phyloP scores from a whole-genome alignment of 2,329 filamentous ascomycete species.

The Coniochaeta sp. region DNA sequence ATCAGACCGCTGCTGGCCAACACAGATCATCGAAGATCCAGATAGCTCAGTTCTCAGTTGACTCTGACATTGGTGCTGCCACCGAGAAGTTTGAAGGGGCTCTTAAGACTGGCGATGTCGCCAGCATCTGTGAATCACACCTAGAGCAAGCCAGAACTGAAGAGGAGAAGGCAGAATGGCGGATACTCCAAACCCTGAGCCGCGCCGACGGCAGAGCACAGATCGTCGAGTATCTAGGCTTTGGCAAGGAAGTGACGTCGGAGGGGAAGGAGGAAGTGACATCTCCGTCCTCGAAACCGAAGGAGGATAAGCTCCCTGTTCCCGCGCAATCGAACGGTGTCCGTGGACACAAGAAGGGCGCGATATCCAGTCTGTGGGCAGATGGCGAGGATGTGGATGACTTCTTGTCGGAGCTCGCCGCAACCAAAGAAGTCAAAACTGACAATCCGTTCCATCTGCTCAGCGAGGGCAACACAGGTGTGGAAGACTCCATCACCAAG shows the following conservation, averaged over 20 bases:
- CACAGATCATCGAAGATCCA: conserved; percentile 66
- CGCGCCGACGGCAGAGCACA: conserved; percentile 78
- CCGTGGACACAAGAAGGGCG: conserved; percentile 43
- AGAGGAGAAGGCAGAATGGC: conserved; percentile 94
- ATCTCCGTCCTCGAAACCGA: conserved; percentile 7
- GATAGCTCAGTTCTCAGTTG: conserved; percentile 83
- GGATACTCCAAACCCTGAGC: conserved; percentile 82
- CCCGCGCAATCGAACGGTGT: conserved; percentile 33
- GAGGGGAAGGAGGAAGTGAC: conserved; percentile 15
- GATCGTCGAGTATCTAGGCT: conserved; percentile 86
- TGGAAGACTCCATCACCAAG: conserved; percentile 81
- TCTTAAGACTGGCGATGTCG: conserved; percentile 69
- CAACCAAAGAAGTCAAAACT: conserved; percentile 86
- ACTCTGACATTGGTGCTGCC: conserved; percentile 74
- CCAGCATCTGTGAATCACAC: conserved; percentile 71
- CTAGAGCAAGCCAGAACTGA: conserved; percentile 70
- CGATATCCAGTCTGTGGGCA: conserved; percentile 69
- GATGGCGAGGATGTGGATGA: conserved; percentile 70
- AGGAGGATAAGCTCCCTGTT: conserved; percentile 14
- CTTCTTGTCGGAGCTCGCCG: conserved; percentile 77
- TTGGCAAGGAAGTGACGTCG: conserved; percentile 50
- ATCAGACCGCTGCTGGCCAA: conserved; percentile 52
- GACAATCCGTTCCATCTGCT: conserved; percentile 92
- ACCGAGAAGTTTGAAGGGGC: conserved; percentile 84
- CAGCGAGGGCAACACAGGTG: conserved; percentile 71